Evolutionary conservation across 192 early-diverging fungal genomes (phyloP).

Genomic region (Coemansia asiatica): DNA sequence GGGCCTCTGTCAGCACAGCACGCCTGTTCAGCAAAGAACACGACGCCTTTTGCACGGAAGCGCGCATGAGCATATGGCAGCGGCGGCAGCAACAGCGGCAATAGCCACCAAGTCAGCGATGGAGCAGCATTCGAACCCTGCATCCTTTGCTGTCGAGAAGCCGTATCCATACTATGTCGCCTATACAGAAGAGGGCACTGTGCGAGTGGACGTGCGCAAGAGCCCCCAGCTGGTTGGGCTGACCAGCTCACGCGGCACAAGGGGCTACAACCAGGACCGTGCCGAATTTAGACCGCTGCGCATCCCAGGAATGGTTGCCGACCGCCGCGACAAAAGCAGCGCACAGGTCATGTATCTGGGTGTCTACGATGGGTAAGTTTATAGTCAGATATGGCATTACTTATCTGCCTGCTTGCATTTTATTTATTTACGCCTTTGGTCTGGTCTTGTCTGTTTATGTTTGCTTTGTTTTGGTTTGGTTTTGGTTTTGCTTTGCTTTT

Average conservation of each 20-base stretch:
- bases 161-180: constrained; percentile 49
- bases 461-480: neutral
- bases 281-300: constrained; percentile 51
- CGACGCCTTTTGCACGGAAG: constrained; percentile 7
- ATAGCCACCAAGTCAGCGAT: neutral
- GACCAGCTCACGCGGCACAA: constrained; percentile 44
- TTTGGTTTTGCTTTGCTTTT: neutral
- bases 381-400: neutral
- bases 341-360: constrained; percentile 53
- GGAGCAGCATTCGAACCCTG: neutral
- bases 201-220: constrained; percentile 52
- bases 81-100: constrained; percentile 6
- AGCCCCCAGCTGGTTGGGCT: constrained; percentile 48
- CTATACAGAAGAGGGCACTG: constrained; percentile 47
- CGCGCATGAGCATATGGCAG: constrained; percentile 12
- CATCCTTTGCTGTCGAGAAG: neutral
- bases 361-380: constrained; percentile 49
- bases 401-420: neutral
- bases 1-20: neutral
- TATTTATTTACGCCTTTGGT: too few species aligned
- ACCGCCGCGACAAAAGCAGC: constrained; percentile 43
- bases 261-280: constrained; percentile 52
- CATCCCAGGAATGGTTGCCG: constrained; percentile 51
- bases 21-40: neutral
- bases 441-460: neutral